Evolutionary conservation across 768 basidiomycete genomes (phyloP).

Genomic region (Panellus pusillus): DNA sequence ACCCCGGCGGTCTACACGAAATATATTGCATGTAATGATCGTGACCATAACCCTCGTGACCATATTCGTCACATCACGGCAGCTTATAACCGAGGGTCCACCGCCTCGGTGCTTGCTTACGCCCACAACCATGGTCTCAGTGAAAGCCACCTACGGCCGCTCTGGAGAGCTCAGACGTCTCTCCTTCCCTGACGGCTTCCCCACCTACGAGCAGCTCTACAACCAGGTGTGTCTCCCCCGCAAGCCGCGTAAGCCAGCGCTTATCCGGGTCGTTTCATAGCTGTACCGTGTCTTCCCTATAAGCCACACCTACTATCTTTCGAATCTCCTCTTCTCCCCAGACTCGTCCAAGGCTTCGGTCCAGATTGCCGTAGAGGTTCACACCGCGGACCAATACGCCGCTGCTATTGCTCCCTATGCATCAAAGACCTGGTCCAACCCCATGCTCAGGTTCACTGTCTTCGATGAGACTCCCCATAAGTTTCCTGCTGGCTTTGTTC

Average conservation of each 20-base stretch:
- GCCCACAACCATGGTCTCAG: constrained; percentile 48
- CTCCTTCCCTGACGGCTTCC: constrained; percentile 55
- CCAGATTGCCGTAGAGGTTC: constrained; percentile 61
- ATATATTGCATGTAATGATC: not conserved
- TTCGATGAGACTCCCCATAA: constrained; percentile 50
- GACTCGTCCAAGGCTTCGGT: constrained; percentile 55
- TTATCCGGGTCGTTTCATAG: constrained; percentile 40
- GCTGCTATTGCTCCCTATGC: constrained; percentile 49
- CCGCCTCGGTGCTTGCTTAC: constrained; percentile 20
- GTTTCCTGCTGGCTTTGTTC: constrained; percentile 24
- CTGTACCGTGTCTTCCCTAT: constrained; percentile 72
- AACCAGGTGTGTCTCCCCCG: constrained; percentile 52
- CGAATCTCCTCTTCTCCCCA: constrained; percentile 69
- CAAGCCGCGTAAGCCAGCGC: constrained; percentile 8
- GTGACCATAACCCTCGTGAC: not conserved
- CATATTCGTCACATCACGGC: not conserved
- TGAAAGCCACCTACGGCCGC: constrained; percentile 71
- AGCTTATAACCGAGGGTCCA: not conserved
- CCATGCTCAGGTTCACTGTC: constrained; percentile 63
- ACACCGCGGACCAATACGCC: constrained; percentile 57
- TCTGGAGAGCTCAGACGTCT: constrained; percentile 65
- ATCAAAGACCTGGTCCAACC: constrained; percentile 53
- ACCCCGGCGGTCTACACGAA: not conserved
- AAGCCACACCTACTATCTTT: constrained; percentile 58
- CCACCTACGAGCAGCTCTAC: constrained; percentile 60